Percentiles rank a stretch among this genome's conserved stretches.
Evolutionary conservation across 176 grass and related monocot species (phyloP).

Genomic region (Tillandsia leiboldiana): DNA sequence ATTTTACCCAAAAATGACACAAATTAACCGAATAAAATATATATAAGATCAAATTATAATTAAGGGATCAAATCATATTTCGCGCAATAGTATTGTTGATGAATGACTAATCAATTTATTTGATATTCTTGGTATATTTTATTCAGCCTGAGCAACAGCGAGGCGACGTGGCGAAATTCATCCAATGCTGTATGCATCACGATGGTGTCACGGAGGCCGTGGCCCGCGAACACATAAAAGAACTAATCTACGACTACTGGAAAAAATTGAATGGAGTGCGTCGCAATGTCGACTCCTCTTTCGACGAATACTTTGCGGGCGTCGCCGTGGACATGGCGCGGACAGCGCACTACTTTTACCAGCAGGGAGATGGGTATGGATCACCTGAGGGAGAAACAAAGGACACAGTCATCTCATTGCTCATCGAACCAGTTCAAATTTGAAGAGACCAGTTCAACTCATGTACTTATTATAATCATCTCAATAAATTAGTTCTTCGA

Average conservation of each 20-base stretch:
- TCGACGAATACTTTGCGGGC: conserved; percentile 3
- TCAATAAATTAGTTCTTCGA: too few species aligned
- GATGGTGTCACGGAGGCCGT: neutral
- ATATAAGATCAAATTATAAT: too few species aligned
- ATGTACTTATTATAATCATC: too few species aligned
- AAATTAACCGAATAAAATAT: too few species aligned
- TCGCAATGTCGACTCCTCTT: neutral
- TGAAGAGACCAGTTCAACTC: neutral
- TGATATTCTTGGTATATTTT: too few species aligned
- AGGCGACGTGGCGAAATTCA: conserved; percentile 16
- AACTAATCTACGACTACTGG: conserved; percentile 11
- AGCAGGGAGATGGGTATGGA: conserved; percentile 15
- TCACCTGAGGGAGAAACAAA: neutral
- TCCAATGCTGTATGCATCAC: conserved; percentile 29
- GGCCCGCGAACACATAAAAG: conserved; percentile 19
- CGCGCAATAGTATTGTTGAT: neutral
- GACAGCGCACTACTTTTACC: conserved; percentile 10
- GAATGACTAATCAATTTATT: too few species aligned
- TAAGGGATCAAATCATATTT: neutral
- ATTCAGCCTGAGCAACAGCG: conserved; percentile 12
- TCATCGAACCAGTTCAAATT: conserved; percentile 5
- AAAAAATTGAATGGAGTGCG: conserved; percentile 8
- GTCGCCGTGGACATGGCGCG: neutral
- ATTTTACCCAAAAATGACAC: too few species aligned
- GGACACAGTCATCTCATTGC: conserved; percentile 1